phyloP scores from a whole-genome alignment of 805 yeast genomes.

The Starmera quercuum region DNA sequence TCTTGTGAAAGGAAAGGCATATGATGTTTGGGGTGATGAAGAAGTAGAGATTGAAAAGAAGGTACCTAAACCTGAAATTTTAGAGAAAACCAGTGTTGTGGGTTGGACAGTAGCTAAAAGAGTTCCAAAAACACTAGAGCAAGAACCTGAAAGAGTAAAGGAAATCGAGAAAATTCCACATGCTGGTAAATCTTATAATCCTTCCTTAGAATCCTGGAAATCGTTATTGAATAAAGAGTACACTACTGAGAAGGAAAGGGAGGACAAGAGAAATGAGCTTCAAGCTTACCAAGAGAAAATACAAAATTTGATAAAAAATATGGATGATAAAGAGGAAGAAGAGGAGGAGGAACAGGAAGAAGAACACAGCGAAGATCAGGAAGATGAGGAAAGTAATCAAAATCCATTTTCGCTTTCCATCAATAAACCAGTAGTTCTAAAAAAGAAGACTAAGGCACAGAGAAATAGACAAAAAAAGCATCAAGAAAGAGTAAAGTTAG shows the following conservation, averaged over 20 bases:
- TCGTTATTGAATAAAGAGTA: conserved; percentile 60
- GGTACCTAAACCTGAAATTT: conserved; percentile 28
- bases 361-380: conserved; percentile 21
- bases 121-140: conserved; percentile 47
- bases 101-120: conserved; percentile 46
- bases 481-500: conserved; percentile 48
- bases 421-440: conserved; percentile 60
- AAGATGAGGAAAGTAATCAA: conserved; percentile 31
- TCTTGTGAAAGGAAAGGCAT: conserved; percentile 37
- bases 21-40: conserved; percentile 66
- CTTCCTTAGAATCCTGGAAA: conserved; percentile 80
- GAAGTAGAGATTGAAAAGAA: conserved; percentile 13
- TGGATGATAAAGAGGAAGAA: conserved; percentile 51
- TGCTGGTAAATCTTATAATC: conserved; percentile 91
- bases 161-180: conserved; percentile 51
- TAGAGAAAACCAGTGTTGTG: conserved; percentile 30
- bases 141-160: conserved; percentile 45
- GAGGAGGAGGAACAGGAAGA: conserved; percentile 30
- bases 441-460: conserved; percentile 70
- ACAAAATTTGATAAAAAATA: conserved; percentile 52
- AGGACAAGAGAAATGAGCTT: conserved; percentile 52
- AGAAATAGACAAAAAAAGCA: conserved; percentile 65
- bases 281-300: conserved; percentile 60
- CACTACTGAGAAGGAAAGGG: conserved; percentile 55
- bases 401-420: conserved; percentile 47